Base-by-base conservation (phyloP, 257 asterid genomes). In the Lycium barbarum region DNA sequence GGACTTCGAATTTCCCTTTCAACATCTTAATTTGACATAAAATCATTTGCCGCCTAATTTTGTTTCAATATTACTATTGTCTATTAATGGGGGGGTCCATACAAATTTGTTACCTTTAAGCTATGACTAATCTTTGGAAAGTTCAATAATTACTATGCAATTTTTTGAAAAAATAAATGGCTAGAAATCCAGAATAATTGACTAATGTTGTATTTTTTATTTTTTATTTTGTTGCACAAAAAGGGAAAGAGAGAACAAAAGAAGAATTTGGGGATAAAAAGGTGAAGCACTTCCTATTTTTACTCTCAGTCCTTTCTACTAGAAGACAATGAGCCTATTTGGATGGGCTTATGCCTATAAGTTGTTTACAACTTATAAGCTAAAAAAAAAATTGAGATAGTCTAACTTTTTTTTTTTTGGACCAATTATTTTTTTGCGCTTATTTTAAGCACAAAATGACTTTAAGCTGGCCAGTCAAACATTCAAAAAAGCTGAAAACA, bases 1-100 rank as follows among this genome's bases (percentile, higher is more conserved):
- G 45, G 14, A 76, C 63, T 76, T 76, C 26, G 63, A 51, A 51
- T 26, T 76, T 26, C 45, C 47, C 45, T 26, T 51, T 51, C 82
- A 53, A 76, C 65, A 14, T 51, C 22, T 51, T 8, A 51, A 76
- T 76, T 76, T 76, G 26, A 51, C 47, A 51, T 76, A 49, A 74
- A 76, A 76, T 74, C 40, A 20, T 20, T 22, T 15, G 53, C 33
- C 61, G 20, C 43, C 7, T 36, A n/a, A 4, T 1, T 65, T n/a
- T 47, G 54, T 47, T 20, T n/a, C 17, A 76, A 7, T 76, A 51
- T 76, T n/a, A n/a, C n/a, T n/a, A n/a, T n/a, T n/a, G n/a, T 49
- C 40, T 20, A 51, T 1, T 51, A 51, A 76, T 51, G 61, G 45
- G 33, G 33, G 33, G 81, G 63, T 51, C 65, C 63, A 76, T 72